Evolutionary conservation across 2,329 filamentous ascomycete genomes (phyloP).

Genomic region (Taxawa tesnikishii): DNA sequence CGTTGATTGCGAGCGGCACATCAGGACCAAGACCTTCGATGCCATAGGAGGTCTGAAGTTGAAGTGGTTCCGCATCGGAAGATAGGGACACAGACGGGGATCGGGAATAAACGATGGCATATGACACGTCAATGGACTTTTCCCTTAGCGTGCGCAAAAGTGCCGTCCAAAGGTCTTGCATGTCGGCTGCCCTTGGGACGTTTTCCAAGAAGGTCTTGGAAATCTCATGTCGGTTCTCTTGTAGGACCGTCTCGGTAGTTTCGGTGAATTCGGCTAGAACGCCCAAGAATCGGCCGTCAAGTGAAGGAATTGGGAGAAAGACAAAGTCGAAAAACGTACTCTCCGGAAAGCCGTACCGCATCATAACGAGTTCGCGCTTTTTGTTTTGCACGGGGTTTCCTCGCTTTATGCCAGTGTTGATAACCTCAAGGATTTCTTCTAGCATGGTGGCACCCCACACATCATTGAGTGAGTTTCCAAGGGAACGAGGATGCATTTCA

Average conservation of each 20-base stretch:
- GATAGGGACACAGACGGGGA: too few species aligned
- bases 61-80: too few species aligned
- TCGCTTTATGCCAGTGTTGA: not conserved
- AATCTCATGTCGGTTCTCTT: slow-evolving; percentile 1
- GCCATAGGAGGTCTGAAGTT: too few species aligned
- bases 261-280: slow-evolving; percentile 1
- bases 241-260: slow-evolving; percentile 1
- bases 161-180: not conserved
- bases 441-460: not conserved
- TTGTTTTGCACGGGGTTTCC: not conserved
- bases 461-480: slow-evolving; percentile 1
- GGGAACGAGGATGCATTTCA: not conserved
- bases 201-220: not conserved
- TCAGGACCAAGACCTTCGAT: too few species aligned
- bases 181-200: not conserved
- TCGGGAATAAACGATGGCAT: slow-evolving; percentile 10
- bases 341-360: slow-evolving; percentile 1
- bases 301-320: not conserved
- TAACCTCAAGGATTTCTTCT: not conserved
- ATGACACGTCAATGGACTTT: slow-evolving; percentile 6
- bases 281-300: slow-evolving; percentile 2
- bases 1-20: too few species aligned
- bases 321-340: slow-evolving; percentile 3
- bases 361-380: not conserved
- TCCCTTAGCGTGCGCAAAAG: slow-evolving; percentile 2